A percentile compares a stretch with the other conserved stretches of the same genome.
Evolutionary conservation across 805 yeast species (phyloP).

Genomic region (Clavispora santaluciae): DNA sequence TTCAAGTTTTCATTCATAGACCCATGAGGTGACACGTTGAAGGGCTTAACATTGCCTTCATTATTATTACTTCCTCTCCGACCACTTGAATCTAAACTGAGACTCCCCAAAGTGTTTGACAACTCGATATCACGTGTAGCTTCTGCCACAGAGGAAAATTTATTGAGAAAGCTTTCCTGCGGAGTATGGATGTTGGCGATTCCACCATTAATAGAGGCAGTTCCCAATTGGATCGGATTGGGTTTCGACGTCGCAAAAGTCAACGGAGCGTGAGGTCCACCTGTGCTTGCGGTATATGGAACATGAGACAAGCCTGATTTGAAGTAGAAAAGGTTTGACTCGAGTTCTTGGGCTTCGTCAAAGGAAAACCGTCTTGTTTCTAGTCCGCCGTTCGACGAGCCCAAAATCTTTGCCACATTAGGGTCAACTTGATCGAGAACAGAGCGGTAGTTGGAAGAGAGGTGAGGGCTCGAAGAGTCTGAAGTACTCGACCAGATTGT

Average conservation of each 20-base stretch:
- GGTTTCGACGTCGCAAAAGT: conserved; percentile 9
- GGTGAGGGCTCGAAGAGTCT: conserved; percentile 12
- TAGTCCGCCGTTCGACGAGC: conserved; percentile 8
- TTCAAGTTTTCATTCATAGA: conserved; percentile 42
- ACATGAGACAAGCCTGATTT: conserved; percentile 34
- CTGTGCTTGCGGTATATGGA: conserved; percentile 18
- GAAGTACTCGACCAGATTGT: conserved; percentile 39
- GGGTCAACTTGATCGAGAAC: conserved; percentile 40
- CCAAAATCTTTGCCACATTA: conserved; percentile 32
- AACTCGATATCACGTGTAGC: conserved; percentile 64
- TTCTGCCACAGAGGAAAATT: conserved; percentile 61
- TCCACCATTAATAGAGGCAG: conserved; percentile 60
- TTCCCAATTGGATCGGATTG: conserved; percentile 40
- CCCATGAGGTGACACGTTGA: conserved; percentile 32
- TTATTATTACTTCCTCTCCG: conserved; percentile 52
- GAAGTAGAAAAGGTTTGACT: conserved; percentile 40
- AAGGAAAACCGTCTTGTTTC: conserved; percentile 36
- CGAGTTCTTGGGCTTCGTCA: conserved; percentile 42
- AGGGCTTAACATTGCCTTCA: conserved; percentile 18
- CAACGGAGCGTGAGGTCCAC: conserved; percentile 18
- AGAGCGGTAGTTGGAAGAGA: conserved; percentile 24
- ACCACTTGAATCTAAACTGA: conserved; percentile 27
- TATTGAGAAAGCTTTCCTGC: conserved; percentile 51
- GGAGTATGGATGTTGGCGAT: conserved; percentile 44
- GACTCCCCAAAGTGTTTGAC: conserved; percentile 39